Conservation (phyloP, 1,284 basidiomycete species). For the Trametes pubescens region DNA sequence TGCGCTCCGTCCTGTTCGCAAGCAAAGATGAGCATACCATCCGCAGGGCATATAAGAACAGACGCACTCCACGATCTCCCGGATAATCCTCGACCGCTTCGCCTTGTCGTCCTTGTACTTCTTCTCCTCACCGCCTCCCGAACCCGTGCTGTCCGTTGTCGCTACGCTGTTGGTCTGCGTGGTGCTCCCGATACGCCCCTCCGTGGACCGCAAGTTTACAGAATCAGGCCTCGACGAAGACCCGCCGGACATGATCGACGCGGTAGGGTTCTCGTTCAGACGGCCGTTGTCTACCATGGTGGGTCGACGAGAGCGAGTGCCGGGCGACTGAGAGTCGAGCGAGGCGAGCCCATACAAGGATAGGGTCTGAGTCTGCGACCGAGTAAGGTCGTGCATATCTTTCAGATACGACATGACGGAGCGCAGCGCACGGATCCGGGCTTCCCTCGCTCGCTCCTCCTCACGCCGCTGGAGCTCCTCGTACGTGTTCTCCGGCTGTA, state of each 20-base stretch:
- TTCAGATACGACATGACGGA: slow-evolving; percentile 94
- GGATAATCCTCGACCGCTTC: slow-evolving; percentile 81
- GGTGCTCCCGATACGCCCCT: slow-evolving; percentile 64
- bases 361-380: slow-evolving; percentile 59
- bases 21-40: slow-evolving; percentile 26
- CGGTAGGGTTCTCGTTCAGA: slow-evolving; percentile 49
- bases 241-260: slow-evolving; percentile 36
- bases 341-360: slow-evolving; percentile 52
- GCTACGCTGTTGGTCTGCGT: slow-evolving; percentile 75
- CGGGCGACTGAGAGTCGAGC: slow-evolving; percentile 49
- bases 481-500: slow-evolving; percentile 48
- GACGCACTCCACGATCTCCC: slow-evolving; percentile 87
- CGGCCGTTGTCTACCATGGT: slow-evolving; percentile 66
- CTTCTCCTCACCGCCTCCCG: slow-evolving; percentile 68
- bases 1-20: slow-evolving; percentile 85
- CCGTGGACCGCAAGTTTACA: slow-evolving; percentile 66
- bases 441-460: slow-evolving; percentile 73
- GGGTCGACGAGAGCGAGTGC: slow-evolving; percentile 64
- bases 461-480: slow-evolving; percentile 64
- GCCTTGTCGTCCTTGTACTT: slow-evolving; percentile 89
- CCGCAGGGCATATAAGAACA: slow-evolving; percentile 18
- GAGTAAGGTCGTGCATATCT: slow-evolving; percentile 90
- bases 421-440: slow-evolving; percentile 80
- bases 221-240: slow-evolving; percentile 42
- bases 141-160: slow-evolving; percentile 74